Evolutionary conservation across 257 asterid species (phyloP), one percentile per base, ranked within the genome.

Genomic region (Plantago elongata): DNA sequence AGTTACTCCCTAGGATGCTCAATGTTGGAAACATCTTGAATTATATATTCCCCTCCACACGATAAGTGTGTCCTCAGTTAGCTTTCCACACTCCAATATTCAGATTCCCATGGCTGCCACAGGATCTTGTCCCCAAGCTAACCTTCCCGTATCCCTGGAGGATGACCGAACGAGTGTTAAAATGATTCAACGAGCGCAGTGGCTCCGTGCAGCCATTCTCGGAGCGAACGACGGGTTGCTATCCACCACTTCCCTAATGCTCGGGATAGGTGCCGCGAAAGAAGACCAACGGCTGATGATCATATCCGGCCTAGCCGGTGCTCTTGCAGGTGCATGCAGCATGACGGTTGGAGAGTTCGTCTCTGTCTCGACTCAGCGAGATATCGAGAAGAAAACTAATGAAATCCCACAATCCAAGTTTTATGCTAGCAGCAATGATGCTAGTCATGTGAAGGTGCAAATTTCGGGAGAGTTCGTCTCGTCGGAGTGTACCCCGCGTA

Each of bases 191-290:
- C 72, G 84, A 14, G 86, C 84, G 30, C 86, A 80, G 42, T 85
- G 94, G 90, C 78, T 85, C 11, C 51, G 94, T 75, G 90, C 94
- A 1, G 86, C 90, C 62, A 83, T 85, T 63, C 80, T 85, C n/a
- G 94, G 90, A 16, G 87, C 90, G 1, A 85, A 68, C 38, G 84
- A 83, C 57, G 90, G 90, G 0, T 74, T 85, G 65, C 81, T 85
- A 45, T 83, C 94, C 34, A 75, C 85, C 40, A 72, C 86, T 0
- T 72, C 88, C 65, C 75, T 85, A n/a, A 85, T 85, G 84, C 77
- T 85, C 0, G 86, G 94, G 0, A 78, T 85, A 0, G 83, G 88
- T 9, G 88, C 94, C 12, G 88, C 88, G 17, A 81, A 72, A 37
- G 86, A 81, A 4, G 88, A 79, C 45, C 79, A 73, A 8, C 40